Evolutionary conservation across 192 early-diverging fungal genomes (phyloP).

Genomic region (Jimgerdemannia flammicorona): DNA sequence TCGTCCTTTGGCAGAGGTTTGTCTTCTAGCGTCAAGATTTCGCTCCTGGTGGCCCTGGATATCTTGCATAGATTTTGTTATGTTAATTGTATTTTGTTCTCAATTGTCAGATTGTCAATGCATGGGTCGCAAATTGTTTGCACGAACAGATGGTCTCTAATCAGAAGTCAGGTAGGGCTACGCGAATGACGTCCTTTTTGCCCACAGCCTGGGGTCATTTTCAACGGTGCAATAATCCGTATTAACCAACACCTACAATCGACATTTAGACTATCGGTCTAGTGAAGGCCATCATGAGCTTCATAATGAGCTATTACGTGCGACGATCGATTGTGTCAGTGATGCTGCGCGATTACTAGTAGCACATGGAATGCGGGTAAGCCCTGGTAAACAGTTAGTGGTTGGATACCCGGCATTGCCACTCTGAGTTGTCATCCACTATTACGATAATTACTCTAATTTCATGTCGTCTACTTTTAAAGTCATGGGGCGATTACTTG

Average conservation of each 20-base stretch:
- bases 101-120: background rate
- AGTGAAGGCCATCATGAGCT: background rate
- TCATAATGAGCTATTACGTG: background rate
- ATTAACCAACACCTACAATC: background rate
- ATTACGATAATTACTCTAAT: background rate
- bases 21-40: background rate
- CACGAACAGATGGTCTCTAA: background rate
- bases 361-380: background rate
- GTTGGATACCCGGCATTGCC: no score
- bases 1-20: background rate
- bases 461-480: background rate
- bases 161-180: background rate
- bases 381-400: background rate
- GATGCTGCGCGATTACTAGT: background rate
- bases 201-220: background rate
- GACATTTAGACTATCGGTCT: background rate
- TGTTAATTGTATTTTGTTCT: background rate
- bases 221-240: background rate
- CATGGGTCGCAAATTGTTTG: background rate
- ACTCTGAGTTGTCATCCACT: no score
- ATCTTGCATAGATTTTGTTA: background rate
- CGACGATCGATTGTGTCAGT: background rate
- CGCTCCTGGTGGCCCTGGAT: background rate
- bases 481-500: background rate
- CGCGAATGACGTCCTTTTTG: no score